Evolutionary conservation across 768 basidiomycete species (phyloP).

Genomic region (Hirschioporus abietinus): DNA sequence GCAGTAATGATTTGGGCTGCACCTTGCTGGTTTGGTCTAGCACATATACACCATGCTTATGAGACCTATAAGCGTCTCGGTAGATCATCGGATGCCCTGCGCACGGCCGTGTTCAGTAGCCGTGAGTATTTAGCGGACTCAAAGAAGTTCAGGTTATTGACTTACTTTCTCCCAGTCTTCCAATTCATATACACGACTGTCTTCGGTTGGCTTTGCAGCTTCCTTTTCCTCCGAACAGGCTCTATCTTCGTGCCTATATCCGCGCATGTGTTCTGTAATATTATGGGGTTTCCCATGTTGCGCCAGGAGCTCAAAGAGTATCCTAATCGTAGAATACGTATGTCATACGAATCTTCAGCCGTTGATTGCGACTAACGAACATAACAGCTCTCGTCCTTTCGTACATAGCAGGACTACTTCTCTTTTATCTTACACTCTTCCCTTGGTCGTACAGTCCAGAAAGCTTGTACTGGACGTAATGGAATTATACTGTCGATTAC

Average conservation of each 20-base stretch:
- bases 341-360: conserved; percentile 21
- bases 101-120: conserved; percentile 45
- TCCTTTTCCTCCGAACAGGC: conserved; percentile 80
- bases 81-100: conserved; percentile 54
- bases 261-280: conserved; percentile 89
- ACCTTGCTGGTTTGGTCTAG: conserved; percentile 85
- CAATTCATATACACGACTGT: conserved; percentile 89
- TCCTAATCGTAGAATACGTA: conserved; percentile 47
- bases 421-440: conserved; percentile 49
- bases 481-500: too few relatives aligned
- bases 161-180: conserved; percentile 48
- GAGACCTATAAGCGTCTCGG: conserved; percentile 79
- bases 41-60: conserved; percentile 90
- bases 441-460: conserved; percentile 40
- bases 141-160: conserved; percentile 8
- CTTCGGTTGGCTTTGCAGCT: conserved; percentile 86
- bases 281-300: conserved; percentile 85
- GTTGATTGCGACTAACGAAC: conserved; percentile 11
- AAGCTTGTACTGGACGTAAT: conserved; percentile 38
- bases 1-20: conserved; percentile 68
- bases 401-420: conserved; percentile 56
- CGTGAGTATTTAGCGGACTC: conserved; percentile 3
- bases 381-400: conserved; percentile 44
- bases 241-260: conserved; percentile 73
- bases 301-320: conserved; percentile 47